These are phyloP conservation scores for Scenedesmus sp. DNA, from an alignment of 163 green algal species.

Conservation along the genomic window DNA sequence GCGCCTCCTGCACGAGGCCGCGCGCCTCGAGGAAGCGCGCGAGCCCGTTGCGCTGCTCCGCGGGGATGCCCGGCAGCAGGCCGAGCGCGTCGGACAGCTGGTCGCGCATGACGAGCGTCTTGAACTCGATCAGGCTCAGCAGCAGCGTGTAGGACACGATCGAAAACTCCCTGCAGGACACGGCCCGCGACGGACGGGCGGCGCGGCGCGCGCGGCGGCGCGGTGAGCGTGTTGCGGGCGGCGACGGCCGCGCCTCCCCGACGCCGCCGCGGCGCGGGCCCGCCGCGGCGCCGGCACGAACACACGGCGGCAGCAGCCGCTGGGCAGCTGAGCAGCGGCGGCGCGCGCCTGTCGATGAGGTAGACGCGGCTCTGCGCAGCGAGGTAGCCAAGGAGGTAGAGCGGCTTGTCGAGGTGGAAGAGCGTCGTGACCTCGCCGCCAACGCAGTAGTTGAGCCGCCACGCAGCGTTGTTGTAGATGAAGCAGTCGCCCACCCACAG, in stretches of 20 bases:
- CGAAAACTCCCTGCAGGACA: constrained; percentile 70
- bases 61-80: constrained; percentile 67
- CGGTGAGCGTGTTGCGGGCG: no score
- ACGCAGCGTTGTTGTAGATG: constrained; percentile 96
- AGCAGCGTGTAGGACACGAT: constrained; percentile 94
- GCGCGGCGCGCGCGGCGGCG: no score
- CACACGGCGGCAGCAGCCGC: no score
- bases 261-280: no score
- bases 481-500: constrained; percentile 88
- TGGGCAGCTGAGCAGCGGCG: no score
- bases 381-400: constrained; percentile 98
- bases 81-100: constrained; percentile 83
- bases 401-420: constrained; percentile 94
- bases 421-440: constrained; percentile 96
- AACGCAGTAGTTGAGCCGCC: constrained; percentile 97
- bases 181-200: no score
- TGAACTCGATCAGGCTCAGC: constrained; percentile 97
- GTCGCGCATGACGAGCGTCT: constrained; percentile 92
- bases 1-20: constrained; percentile 74
- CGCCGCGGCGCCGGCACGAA: no score
- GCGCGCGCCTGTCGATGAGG: constrained; percentile 90
- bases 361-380: constrained; percentile 91
- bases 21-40: constrained; percentile 90
- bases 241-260: no score
- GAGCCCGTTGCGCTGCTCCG: constrained; percentile 88